Percentiles rank a stretch among this genome's conserved stretches.
Evolutionary conservation across 2,329 filamentous ascomycete genomes (phyloP).

Genomic region (Penicillium frequentans): DNA sequence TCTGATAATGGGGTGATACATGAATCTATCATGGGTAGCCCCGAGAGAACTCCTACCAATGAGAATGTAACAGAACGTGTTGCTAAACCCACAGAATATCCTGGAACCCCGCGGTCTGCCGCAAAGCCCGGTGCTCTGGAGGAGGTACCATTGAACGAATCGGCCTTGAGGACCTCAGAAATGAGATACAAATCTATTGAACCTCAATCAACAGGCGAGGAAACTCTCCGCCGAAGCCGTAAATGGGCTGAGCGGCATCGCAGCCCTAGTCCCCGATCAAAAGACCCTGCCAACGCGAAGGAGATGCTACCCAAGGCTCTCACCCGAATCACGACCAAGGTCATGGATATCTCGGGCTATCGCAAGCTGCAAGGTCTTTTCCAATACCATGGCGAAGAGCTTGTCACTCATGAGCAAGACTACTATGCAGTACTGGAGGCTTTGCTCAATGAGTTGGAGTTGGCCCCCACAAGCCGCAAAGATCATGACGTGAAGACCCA

Average conservation of each 20-base stretch:
- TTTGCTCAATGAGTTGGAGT: conserved; percentile 39
- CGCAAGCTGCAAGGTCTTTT: conserved; percentile 44
- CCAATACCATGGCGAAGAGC: conserved; percentile 34
- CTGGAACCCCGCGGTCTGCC: conserved; percentile 21
- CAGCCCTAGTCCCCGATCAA: conserved; percentile 40
- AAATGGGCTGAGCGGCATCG: conserved; percentile 35
- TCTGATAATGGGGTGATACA: conserved; percentile 8
- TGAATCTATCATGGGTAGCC: background rate
- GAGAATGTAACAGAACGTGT: conserved; percentile 23
- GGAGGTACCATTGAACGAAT: conserved; percentile 42
- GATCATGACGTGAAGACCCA: conserved; percentile 43
- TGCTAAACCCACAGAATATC: conserved; percentile 12
- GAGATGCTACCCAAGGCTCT: conserved; percentile 42
- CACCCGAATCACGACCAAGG: conserved; percentile 33
- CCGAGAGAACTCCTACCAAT: conserved; percentile 16
- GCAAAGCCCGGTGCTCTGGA: conserved; percentile 35
- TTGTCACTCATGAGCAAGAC: conserved; percentile 36
- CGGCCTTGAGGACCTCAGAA: conserved; percentile 20
- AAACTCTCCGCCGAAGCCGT: conserved; percentile 31
- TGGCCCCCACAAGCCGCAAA: conserved; percentile 29
- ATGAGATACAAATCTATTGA: conserved; percentile 13
- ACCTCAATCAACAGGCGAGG: conserved; percentile 17
- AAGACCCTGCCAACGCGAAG: conserved; percentile 37
- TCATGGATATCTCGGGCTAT: conserved; percentile 44
- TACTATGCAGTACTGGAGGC: conserved; percentile 41